Percentiles rank a stretch among this genome's conserved stretches.
Evolutionary conservation across 2,329 filamentous ascomycete genomes (phyloP).

Genomic region (Apiospora saccharicola): DNA sequence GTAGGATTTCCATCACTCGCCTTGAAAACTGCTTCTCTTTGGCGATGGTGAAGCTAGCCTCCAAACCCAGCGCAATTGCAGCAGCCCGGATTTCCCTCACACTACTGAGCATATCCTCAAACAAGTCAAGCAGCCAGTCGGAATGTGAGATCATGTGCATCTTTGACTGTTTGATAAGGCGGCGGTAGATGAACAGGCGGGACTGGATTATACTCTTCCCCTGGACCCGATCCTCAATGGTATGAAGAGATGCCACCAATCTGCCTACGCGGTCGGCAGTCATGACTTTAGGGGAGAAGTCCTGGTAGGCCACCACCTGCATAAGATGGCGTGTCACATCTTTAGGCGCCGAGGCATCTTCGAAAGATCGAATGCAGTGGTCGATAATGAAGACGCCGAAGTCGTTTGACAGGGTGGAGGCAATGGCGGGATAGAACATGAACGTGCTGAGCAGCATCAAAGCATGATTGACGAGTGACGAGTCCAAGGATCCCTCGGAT

Average conservation of each 20-base stretch:
- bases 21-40: constrained; percentile 73
- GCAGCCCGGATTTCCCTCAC: constrained; percentile 78
- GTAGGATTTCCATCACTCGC: constrained; percentile 70
- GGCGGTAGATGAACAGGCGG: constrained; percentile 80
- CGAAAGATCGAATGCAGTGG: constrained; percentile 76
- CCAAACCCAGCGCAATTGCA: constrained; percentile 77
- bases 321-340: constrained; percentile 80
- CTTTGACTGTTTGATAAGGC: constrained; percentile 75
- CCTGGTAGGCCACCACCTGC: constrained; percentile 81
- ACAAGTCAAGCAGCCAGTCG: constrained; percentile 83
- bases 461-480: constrained; percentile 77
- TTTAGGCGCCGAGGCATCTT: constrained; percentile 75
- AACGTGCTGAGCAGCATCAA: constrained; percentile 80
- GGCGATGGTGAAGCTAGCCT: constrained; percentile 74
- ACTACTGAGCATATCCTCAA: constrained; percentile 81
- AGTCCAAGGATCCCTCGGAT: constrained; percentile 64
- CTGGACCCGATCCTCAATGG: constrained; percentile 74
- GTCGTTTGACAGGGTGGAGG: constrained; percentile 75
- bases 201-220: constrained; percentile 84
- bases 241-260: constrained; percentile 74
- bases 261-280: constrained; percentile 73
- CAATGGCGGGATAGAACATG: constrained; percentile 75
- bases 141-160: constrained; percentile 73
- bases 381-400: constrained; percentile 85
- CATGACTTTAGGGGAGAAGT: constrained; percentile 78